phyloP scores from a whole-genome alignment of 306 rosid genomes.

The Citrullus mucosospermus region DNA sequence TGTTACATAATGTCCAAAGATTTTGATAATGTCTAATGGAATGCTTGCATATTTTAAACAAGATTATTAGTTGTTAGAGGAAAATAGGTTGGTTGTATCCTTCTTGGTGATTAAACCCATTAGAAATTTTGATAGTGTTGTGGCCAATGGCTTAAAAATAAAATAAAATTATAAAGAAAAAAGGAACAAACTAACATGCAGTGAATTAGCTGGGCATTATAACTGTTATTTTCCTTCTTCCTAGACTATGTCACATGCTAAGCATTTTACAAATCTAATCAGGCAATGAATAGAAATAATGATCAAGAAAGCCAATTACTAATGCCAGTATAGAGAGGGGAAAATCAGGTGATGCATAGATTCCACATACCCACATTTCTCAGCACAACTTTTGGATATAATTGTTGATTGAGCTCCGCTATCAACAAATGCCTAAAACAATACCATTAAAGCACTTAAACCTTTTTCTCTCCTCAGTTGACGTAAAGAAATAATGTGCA shows the following conservation, averaged over 20 bases:
- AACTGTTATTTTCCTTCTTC: neutral
- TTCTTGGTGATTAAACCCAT: no score
- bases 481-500: neutral
- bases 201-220: neutral
- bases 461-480: neutral
- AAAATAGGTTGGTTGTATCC: neutral
- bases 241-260: neutral
- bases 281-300: neutral
- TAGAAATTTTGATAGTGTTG: neutral
- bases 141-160: neutral
- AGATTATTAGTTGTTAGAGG: neutral
- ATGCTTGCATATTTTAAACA: no score
- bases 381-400: constrained; percentile 94
- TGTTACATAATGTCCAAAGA: neutral
- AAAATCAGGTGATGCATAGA: neutral
- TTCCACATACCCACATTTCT: constrained; percentile 76
- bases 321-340: neutral
- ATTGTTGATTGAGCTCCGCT: constrained; percentile 99
- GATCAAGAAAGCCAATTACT: neutral
- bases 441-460: constrained; percentile 1
- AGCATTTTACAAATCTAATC: neutral
- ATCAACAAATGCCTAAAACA: constrained; percentile 88
- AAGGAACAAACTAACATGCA: neutral
- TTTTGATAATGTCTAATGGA: no score
- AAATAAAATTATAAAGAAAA: no score